Conservation (phyloP, 495 filamentous ascomycete genomes). For the Penicillium fimorum region DNA sequence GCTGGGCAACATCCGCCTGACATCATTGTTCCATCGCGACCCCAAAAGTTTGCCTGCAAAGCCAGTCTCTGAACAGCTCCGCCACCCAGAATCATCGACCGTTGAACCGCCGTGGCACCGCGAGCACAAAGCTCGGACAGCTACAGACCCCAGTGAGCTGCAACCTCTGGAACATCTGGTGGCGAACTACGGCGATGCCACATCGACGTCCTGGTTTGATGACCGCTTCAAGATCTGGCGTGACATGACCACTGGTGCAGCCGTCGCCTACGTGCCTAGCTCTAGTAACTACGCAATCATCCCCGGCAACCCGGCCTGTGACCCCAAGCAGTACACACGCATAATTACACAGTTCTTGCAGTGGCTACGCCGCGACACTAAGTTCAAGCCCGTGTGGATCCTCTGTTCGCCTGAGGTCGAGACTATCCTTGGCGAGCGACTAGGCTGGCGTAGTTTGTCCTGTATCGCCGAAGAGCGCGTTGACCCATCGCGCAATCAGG, state of each 20-base stretch:
- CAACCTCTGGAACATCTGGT: conserved; percentile 78
- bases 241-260: conserved; percentile 71
- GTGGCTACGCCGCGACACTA: conserved; percentile 65
- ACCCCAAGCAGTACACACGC: conserved; percentile 63
- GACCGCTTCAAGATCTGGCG: conserved; percentile 81
- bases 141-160: conserved; percentile 48
- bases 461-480: conserved; percentile 83
- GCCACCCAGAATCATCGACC: conserved; percentile 78
- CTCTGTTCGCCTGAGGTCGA: conserved; percentile 68
- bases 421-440: conserved; percentile 67
- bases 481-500: conserved; percentile 56
- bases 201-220: conserved; percentile 85
- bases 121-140: conserved; percentile 39
- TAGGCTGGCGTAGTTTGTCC: conserved; percentile 80
- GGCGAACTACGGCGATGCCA: conserved; percentile 86
- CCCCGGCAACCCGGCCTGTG: conserved; percentile 79
- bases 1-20: conserved; percentile 84
- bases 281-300: conserved; percentile 72
- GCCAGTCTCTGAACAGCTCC: conserved; percentile 51
- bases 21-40: conserved; percentile 80
- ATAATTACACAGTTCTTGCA: conserved; percentile 71
- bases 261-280: conserved; percentile 71
- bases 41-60: conserved; percentile 72
- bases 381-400: conserved; percentile 79
- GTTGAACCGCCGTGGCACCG: conserved; percentile 59